Evolutionary conservation across 2,329 filamentous ascomycete genomes (phyloP).

Genomic region (Lasiodiplodia sp.): DNA sequence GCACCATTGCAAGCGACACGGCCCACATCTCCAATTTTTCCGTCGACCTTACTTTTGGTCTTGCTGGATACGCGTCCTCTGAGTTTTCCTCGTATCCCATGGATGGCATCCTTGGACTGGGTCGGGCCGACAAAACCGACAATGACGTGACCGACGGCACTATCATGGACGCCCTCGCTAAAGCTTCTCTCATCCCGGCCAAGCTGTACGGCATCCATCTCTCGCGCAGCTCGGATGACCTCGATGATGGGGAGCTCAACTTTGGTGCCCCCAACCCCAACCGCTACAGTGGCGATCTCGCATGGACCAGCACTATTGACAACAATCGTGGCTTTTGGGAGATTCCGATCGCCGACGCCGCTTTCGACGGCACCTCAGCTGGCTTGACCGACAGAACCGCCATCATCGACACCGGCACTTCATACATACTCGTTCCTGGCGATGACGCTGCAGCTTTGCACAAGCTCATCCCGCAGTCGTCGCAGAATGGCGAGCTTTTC

Average conservation of each 20-base stretch:
- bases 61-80: conserved; percentile 73
- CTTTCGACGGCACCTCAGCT: conserved; percentile 64
- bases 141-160: conserved; percentile 62
- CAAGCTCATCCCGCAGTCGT: conserved; percentile 65
- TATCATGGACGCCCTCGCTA: conserved; percentile 69
- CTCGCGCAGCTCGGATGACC: conserved; percentile 69
- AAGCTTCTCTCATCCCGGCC: conserved; percentile 63
- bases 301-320: conserved; percentile 66
- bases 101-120: conserved; percentile 85
- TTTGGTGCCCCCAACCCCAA: conserved; percentile 74
- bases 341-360: conserved; percentile 71
- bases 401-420: conserved; percentile 86
- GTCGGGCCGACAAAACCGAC: conserved; percentile 60
- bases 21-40: conserved; percentile 71
- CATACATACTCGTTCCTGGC: conserved; percentile 75
- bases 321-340: conserved; percentile 71
- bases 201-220: conserved; percentile 78
- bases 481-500: conserved; percentile 67
- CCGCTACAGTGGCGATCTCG: conserved; percentile 72
- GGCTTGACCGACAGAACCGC: conserved; percentile 61
- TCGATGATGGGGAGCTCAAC: conserved; percentile 76
- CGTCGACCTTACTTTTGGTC: conserved; percentile 72
- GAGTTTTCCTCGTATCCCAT: conserved; percentile 83
- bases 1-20: conserved; percentile 70
- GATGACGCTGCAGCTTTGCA: conserved; percentile 73